These are phyloP conservation scores for Decorospora gaudefroyi DNA, from an alignment of 2,329 filamentous ascomycete species.

Conservation along the genomic window DNA sequence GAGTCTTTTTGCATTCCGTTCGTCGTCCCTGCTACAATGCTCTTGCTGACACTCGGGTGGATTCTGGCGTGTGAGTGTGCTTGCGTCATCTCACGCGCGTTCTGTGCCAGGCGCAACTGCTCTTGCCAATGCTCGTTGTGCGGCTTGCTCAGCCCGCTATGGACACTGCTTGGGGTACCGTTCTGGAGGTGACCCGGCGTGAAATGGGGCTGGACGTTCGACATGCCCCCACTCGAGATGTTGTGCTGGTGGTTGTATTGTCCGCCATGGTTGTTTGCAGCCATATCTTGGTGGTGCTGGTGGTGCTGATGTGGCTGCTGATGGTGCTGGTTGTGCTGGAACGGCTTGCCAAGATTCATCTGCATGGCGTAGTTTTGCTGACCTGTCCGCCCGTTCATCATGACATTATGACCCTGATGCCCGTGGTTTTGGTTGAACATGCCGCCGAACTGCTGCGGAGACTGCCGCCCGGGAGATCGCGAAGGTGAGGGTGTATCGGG, in stretches of 20 bases:
- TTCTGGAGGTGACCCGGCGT: conserved; percentile 63
- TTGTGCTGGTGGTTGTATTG: conserved; percentile 66
- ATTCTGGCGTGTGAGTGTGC: conserved; percentile 74
- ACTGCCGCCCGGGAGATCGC: conserved; percentile 59
- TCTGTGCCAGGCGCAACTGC: conserved; percentile 79
- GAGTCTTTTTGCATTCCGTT: conserved; percentile 56
- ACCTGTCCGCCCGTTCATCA: conserved; percentile 72
- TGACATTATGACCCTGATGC: conserved; percentile 73
- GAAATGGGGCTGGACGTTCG: conserved; percentile 67
- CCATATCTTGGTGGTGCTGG: conserved; percentile 65
- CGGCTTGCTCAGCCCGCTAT: conserved; percentile 62
- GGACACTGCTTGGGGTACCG: conserved; percentile 60
- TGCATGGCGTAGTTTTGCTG: conserved; percentile 59
- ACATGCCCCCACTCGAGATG: conserved; percentile 64
- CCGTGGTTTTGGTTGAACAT: conserved; percentile 71
- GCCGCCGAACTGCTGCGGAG: conserved; percentile 57
- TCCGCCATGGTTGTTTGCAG: conserved; percentile 54
- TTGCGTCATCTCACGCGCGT: conserved; percentile 70
- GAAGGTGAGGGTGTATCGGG: conserved; percentile 62
- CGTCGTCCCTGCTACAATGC: conserved; percentile 60
- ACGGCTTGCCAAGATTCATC: conserved; percentile 71
- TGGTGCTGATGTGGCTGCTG: conserved; percentile 60
- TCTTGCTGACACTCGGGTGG: conserved; percentile 71
- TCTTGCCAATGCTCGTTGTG: conserved; percentile 80
- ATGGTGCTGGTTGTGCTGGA: conserved; percentile 61